These are phyloP conservation scores for Malassezia sympodialis DNA, from an alignment of 1,284 basidiomycete genomes.

Conservation along the genomic window DNA sequence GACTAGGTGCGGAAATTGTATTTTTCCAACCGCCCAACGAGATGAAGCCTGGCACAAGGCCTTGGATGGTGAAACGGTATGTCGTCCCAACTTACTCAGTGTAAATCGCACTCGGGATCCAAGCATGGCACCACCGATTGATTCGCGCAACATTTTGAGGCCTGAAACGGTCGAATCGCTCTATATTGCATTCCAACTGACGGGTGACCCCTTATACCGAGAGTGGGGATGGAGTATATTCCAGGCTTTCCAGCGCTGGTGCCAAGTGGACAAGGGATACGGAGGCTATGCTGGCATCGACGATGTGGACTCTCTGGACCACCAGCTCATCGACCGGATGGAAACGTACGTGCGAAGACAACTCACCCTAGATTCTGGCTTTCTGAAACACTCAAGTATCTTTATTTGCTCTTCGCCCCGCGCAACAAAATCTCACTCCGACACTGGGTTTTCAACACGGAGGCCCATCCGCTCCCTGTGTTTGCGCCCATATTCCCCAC, in stretches of 20 bases:
- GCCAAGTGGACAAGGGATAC: slow-evolving; percentile 54
- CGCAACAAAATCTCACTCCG: slow-evolving; percentile 58
- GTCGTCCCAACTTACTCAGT: not conserved
- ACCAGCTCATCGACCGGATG: slow-evolving; percentile 72
- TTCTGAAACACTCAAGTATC: slow-evolving; percentile 86
- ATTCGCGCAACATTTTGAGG: slow-evolving; percentile 75
- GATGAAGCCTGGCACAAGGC: slow-evolving; percentile 56
- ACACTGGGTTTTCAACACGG: slow-evolving; percentile 73
- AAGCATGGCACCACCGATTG: slow-evolving; percentile 54
- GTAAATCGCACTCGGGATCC: not conserved
- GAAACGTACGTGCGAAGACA: slow-evolving; percentile 61
- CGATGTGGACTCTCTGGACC: slow-evolving; percentile 60
- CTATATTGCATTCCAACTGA: slow-evolving; percentile 73
- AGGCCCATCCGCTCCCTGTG: slow-evolving; percentile 44
- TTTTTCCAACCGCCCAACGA: slow-evolving; percentile 29
- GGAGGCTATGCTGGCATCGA: slow-evolving; percentile 77
- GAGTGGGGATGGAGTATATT: slow-evolving; percentile 83
- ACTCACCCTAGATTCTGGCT: slow-evolving; percentile 47
- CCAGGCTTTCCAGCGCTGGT: slow-evolving; percentile 74
- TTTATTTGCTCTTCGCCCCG: slow-evolving; percentile 79
- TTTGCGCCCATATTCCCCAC: slow-evolving; percentile 34
- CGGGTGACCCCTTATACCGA: slow-evolving; percentile 71
- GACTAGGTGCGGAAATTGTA: slow-evolving; percentile 49
- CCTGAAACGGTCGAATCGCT: slow-evolving; percentile 91
- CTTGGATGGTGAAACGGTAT: slow-evolving; percentile 15